Evolutionary conservation across 2,329 filamentous ascomycete species (phyloP), one percentile per base, ranked within the genome.

Genomic region (Monilinia fructicola): DNA sequence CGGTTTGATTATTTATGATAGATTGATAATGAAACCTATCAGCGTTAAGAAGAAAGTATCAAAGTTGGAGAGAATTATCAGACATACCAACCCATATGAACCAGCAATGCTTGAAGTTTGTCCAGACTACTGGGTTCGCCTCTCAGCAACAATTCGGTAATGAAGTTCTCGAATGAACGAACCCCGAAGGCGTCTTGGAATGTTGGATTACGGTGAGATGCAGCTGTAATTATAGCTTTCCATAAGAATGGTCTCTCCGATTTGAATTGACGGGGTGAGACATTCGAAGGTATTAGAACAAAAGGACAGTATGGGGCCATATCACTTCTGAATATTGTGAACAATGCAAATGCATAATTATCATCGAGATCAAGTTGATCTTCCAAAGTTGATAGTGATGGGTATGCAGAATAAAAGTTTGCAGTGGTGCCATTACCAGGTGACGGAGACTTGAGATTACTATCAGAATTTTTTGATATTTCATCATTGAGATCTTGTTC

Each of bases 101-200:
- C 69, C 52, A 74, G 69, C 67, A 74, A 64, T 11, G 70, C 73
- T 65, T 75, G 73, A 18, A 75, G 70, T 10, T 75, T 63, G 46
- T 75, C 73, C 58, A 75, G 53, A 62, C 69, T 71, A 64, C 72
- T 74, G 14, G 53, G 21, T 53, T 75, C 72, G 11, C 67, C 68
- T 23, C 66, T 58, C 12, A 70, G 40, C 26, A 72, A 44, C 9
- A 69, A 53, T 23, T 67, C 54, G 12, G 48, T 59, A 52, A 44
- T 67, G 18, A 68, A 67, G 14, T 71, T 65, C 60, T 69, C 67
- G 31, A 71, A 65, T 35, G 67, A 62, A 46, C 67, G 61, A 53
- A 54, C 54, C 10, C 67, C 68, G 9, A 42, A 69, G 12, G 59
- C 50, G 60, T 63, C 55, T 66, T 67, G 18, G 40, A 61, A 64